Evolutionary conservation across 208 protist species (phyloP).

Genomic region (Acanthamoeba culbertsoni): DNA sequence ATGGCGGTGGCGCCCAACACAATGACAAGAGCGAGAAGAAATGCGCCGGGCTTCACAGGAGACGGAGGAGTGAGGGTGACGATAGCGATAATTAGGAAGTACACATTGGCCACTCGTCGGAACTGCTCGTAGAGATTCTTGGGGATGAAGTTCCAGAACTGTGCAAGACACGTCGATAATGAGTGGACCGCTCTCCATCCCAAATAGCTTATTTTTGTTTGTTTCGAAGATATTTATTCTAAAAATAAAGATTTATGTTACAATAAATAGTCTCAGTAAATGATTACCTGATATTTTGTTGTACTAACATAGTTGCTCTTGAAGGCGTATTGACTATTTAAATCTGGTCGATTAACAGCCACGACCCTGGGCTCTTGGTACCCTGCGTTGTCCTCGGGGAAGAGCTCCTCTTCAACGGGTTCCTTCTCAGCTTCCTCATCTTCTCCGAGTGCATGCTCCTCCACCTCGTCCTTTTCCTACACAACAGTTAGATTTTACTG

Average conservation of each 20-base stretch:
- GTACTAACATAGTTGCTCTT: slow-evolving; percentile 50
- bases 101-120: slow-evolving; percentile 92
- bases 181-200: background rate
- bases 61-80: slow-evolving; percentile 74
- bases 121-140: slow-evolving; percentile 97
- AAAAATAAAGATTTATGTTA: too few species aligned
- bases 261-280: too few species aligned
- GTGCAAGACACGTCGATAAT: background rate
- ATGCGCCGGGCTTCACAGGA: slow-evolving; percentile 90
- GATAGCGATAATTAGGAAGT: slow-evolving; percentile 91
- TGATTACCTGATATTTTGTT: slow-evolving; percentile 49
- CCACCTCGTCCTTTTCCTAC: background rate
- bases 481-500: too few species aligned
- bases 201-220: background rate
- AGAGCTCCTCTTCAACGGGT: background rate
- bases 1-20: slow-evolving; percentile 78
- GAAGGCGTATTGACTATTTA: slow-evolving; percentile 3
- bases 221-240: too few species aligned
- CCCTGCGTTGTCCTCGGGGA: background rate
- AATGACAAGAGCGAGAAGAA: slow-evolving; percentile 75
- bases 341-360: background rate
- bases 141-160: slow-evolving; percentile 90
- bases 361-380: slow-evolving; percentile 5
- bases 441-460: background rate
- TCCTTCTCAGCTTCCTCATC: background rate